Conservation (phyloP, 495 filamentous ascomycete genomes). For the Eremomyces bilateralis region DNA sequence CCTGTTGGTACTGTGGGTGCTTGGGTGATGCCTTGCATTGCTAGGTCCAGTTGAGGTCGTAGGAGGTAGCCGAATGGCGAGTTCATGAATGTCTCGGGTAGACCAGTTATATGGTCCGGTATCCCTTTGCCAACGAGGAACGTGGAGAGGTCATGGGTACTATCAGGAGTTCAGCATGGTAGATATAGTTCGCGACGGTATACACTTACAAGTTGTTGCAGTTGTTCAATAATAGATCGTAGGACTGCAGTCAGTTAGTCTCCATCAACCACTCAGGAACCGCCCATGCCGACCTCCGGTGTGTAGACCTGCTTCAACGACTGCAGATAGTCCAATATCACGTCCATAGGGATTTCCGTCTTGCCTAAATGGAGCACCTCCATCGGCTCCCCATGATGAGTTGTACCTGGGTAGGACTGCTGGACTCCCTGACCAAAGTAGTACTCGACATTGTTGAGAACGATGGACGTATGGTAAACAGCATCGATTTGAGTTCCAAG, state of each 20-base stretch:
- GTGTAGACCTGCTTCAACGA: conserved; percentile 68
- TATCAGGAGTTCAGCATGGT: too few relatives aligned
- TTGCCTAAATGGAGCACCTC: conserved; percentile 49
- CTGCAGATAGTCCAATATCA: conserved; percentile 76
- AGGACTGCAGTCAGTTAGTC: conserved; percentile 32
- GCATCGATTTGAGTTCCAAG: conserved; percentile 37
- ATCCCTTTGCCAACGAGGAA: conserved; percentile 83
- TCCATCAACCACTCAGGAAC: not conserved
- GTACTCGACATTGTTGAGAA: conserved; percentile 56
- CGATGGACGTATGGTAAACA: conserved; percentile 77
- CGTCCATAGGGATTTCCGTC: conserved; percentile 59
- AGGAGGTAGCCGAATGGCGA: conserved; percentile 88
- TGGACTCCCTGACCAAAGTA: conserved; percentile 63
- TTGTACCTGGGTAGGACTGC: conserved; percentile 52
- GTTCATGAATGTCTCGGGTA: conserved; percentile 68
- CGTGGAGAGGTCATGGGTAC: conserved; percentile 70
- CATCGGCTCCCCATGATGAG: conserved; percentile 71
- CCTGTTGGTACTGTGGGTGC: conserved; percentile 30
- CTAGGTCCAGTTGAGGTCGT: conserved; percentile 53
- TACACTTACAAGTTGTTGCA: conserved; percentile 68
- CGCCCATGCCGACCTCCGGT: conserved; percentile 32
- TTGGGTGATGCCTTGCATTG: conserved; percentile 45
- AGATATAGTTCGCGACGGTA: not conserved
- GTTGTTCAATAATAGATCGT: conserved; percentile 78
- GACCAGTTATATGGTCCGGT: conserved; percentile 66